Conservation (phyloP, 345 rosid species). For the Lumnitzera racemosa region DNA sequence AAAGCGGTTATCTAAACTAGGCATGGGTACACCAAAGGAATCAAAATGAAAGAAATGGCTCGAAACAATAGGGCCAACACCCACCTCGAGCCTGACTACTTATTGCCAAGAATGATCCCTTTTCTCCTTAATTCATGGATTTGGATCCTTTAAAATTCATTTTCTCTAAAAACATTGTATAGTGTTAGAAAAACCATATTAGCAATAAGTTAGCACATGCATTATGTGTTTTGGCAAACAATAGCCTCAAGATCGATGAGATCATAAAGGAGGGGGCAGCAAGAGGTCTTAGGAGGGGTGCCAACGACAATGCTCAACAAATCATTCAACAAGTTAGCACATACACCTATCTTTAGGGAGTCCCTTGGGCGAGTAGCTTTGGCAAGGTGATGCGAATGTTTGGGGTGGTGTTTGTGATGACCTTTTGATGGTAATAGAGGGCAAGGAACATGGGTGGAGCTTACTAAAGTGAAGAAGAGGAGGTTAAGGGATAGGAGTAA, state of each 20-base stretch:
- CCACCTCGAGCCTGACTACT: too few relatives aligned
- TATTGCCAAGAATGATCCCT: too few relatives aligned
- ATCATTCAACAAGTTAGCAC: conserved; percentile 30
- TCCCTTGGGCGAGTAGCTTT: conserved; percentile 29
- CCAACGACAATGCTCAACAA: conserved; percentile 30
- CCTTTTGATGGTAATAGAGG: conserved; percentile 30
- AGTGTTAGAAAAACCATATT: too few relatives aligned
- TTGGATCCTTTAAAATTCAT: too few relatives aligned
- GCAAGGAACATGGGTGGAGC: conserved; percentile 39
- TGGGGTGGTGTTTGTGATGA: conserved; percentile 6
- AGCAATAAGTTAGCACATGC: too few relatives aligned
- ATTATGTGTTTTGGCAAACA: conserved; percentile 21
- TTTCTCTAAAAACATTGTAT: too few relatives aligned
- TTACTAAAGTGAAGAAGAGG: conserved; percentile 60
- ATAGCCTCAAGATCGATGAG: conserved; percentile 59
- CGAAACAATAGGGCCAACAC: too few relatives aligned
- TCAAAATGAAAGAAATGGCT: too few relatives aligned
- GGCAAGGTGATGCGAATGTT: not conserved
- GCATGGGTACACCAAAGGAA: not conserved
- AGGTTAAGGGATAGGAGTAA: conserved; percentile 52
- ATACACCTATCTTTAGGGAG: conserved; percentile 42
- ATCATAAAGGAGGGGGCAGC: conserved; percentile 47
- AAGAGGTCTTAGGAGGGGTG: conserved; percentile 26
- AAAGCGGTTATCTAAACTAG: too few relatives aligned
- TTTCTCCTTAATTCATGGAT: conserved; percentile 6